Conservation (phyloP, 495 filamentous ascomycete genomes). For the Aspergillus incahuasiensis region DNA sequence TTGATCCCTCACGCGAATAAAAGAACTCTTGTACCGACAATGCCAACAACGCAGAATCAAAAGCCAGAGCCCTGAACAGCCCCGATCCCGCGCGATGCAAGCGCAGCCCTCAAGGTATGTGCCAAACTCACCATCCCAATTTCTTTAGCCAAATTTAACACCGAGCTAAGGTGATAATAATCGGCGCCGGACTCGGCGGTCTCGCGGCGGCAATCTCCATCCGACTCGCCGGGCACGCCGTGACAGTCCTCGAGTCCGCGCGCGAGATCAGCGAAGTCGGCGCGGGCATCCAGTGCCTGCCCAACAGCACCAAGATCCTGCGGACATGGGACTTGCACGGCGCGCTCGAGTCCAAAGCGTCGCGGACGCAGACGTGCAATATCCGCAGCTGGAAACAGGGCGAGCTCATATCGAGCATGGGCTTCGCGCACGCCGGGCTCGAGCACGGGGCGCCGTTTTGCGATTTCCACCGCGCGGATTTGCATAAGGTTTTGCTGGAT, state of each 20-base stretch:
- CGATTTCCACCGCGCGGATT: slow-evolving; percentile 54
- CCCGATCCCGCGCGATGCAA: not conserved
- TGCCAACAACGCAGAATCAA: not conserved
- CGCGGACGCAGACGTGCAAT: slow-evolving; percentile 49
- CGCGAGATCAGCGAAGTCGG: slow-evolving; percentile 47
- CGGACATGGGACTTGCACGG: slow-evolving; percentile 40
- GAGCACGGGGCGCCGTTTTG: slow-evolving; percentile 46
- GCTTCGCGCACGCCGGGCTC: slow-evolving; percentile 37
- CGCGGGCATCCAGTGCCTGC: slow-evolving; percentile 51
- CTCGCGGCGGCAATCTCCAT: slow-evolving; percentile 57
- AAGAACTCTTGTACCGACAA: too few species aligned
- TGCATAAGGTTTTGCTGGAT: slow-evolving; percentile 47
- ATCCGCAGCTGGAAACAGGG: slow-evolving; percentile 48
- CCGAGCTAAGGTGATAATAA: slow-evolving; percentile 34
- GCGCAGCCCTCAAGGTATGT: not conserved
- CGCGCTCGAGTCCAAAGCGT: slow-evolving; percentile 29
- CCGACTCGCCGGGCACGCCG: slow-evolving; percentile 55
- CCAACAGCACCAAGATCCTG: slow-evolving; percentile 51
- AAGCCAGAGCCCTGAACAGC: not conserved
- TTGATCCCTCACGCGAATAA: too few species aligned
- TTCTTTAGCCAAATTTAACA: not conserved
- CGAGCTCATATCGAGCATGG: slow-evolving; percentile 46
- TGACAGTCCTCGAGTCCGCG: slow-evolving; percentile 56
- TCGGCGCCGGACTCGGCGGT: slow-evolving; percentile 61
- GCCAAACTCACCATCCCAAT: not conserved